Evolutionary conservation across 805 yeast genomes (phyloP).

Genomic region (Millerozyma miso): DNA sequence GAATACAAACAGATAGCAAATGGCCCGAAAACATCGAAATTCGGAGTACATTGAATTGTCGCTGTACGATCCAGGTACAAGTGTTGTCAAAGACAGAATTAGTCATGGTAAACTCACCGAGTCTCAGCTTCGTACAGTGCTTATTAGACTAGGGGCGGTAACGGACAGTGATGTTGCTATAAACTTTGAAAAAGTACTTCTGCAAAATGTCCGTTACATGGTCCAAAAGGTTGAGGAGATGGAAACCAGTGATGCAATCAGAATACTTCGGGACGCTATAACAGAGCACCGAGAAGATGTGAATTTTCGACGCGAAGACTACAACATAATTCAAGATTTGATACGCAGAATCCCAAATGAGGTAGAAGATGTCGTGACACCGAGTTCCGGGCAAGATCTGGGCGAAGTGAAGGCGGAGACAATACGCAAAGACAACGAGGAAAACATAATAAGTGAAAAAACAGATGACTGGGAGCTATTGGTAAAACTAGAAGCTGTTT

Average conservation of each 20-base stretch:
- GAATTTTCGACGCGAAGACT: constrained; percentile 34
- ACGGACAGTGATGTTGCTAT: constrained; percentile 15
- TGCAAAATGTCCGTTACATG: constrained; percentile 19
- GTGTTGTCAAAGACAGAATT: neutral
- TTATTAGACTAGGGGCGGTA: constrained; percentile 20
- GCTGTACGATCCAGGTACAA: constrained; percentile 2
- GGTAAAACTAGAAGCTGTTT: constrained; percentile 32
- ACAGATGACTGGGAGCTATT: constrained; percentile 31
- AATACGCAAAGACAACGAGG: constrained; percentile 2
- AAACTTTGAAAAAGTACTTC: constrained; percentile 8
- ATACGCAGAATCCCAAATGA: constrained; percentile 17
- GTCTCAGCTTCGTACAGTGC: constrained; percentile 12
- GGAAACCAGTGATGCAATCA: constrained; percentile 20
- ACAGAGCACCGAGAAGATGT: constrained; percentile 33
- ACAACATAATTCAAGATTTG: constrained; percentile 25
- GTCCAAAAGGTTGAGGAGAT: constrained; percentile 24
- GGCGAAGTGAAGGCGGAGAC: constrained; percentile 1
- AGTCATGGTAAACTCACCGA: constrained; percentile 1
- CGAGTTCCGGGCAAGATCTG: neutral
- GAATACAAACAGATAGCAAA: neutral
- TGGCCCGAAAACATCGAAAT: neutral
- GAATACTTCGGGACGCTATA: constrained; percentile 31
- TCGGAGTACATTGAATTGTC: constrained; percentile 15
- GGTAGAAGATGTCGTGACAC: neutral
- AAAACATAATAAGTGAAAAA: constrained; percentile 7